A percentile compares a stretch with the other conserved stretches of the same genome.
These are phyloP conservation scores for Aspergillus coremiiformis DNA, from an alignment of 495 filamentous ascomycete species.

Conservation along the genomic window DNA sequence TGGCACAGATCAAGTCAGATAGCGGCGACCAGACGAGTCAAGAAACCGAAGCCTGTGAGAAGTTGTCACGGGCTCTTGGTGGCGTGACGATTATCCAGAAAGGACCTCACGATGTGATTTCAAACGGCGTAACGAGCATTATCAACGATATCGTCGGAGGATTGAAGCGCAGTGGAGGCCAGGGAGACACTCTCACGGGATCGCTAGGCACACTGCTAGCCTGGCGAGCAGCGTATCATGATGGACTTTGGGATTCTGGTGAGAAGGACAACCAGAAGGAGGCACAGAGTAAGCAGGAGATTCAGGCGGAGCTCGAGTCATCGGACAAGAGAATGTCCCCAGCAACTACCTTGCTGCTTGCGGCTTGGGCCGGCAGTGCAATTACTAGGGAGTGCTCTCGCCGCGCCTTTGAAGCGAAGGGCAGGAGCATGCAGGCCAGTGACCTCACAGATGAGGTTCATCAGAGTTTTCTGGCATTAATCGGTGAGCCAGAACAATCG, in stretches of 20 bases:
- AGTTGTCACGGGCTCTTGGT: conserved; percentile 67
- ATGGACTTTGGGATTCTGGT: conserved; percentile 67
- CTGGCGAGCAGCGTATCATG: conserved; percentile 79
- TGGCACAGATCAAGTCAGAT: conserved; percentile 37
- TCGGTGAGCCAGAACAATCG: conserved; percentile 50
- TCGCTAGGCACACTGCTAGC: conserved; percentile 79
- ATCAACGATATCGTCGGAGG: conserved; percentile 72
- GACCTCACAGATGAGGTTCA: conserved; percentile 91
- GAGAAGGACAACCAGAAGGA: conserved; percentile 38
- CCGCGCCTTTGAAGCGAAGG: conserved; percentile 77
- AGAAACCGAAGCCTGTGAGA: conserved; percentile 54
- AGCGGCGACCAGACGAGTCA: conserved; percentile 38
- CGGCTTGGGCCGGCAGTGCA: conserved; percentile 77
- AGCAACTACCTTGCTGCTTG: conserved; percentile 63
- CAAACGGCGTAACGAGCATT: conserved; percentile 68
- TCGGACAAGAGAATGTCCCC: conserved; percentile 40
- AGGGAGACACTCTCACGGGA: conserved; percentile 93
- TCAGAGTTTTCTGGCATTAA: conserved; percentile 68
- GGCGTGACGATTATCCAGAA: conserved; percentile 91
- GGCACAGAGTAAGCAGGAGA: conserved; percentile 32
- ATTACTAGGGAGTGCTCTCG: conserved; percentile 90
- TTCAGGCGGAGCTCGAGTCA: conserved; percentile 39
- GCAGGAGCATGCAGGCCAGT: conserved; percentile 85
- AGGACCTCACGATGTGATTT: conserved; percentile 76
- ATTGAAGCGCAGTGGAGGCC: conserved; percentile 83